Evolutionary conservation across 225 moss, liverwort and hornwort species (phyloP).

Genomic region (Sphagnum tenellum): DNA sequence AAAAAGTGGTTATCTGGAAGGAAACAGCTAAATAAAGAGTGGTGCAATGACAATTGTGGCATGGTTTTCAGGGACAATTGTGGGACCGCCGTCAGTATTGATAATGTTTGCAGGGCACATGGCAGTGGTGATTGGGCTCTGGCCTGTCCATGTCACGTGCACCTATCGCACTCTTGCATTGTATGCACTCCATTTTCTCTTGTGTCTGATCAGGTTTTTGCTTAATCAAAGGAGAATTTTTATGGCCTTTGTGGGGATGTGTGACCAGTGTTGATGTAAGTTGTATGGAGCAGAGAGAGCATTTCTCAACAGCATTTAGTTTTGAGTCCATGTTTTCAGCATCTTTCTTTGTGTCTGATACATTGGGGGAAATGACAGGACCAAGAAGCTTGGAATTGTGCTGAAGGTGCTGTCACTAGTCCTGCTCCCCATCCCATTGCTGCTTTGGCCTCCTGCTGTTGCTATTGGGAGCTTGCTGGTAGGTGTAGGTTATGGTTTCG

Average conservation of each 20-base stretch:
- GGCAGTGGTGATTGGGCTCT: slow-evolving; percentile 47
- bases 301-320: background rate
- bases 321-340: background rate
- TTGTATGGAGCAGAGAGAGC: no score
- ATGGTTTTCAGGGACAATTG: slow-evolving; percentile 35
- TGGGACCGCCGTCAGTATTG: slow-evolving; percentile 43
- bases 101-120: slow-evolving; percentile 51
- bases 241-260: no score
- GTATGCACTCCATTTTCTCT: slow-evolving; percentile 21
- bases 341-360: background rate
- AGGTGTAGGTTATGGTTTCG: slow-evolving; percentile 74
- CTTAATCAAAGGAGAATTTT: background rate
- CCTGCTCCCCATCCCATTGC: slow-evolving; percentile 47
- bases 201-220: background rate
- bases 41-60: background rate
- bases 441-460: slow-evolving; percentile 60
- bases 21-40: background rate
- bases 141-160: slow-evolving; percentile 56
- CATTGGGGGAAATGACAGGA: slow-evolving; percentile 17
- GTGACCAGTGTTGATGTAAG: no score
- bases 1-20: background rate
- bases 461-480: slow-evolving; percentile 48
- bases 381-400: slow-evolving; percentile 60
- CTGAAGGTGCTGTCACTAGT: slow-evolving; percentile 51
- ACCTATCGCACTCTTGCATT: slow-evolving; percentile 56